phyloP scores from a whole-genome alignment of 2,329 filamentous ascomycete species.

The Ophiostoma quercus region DNA sequence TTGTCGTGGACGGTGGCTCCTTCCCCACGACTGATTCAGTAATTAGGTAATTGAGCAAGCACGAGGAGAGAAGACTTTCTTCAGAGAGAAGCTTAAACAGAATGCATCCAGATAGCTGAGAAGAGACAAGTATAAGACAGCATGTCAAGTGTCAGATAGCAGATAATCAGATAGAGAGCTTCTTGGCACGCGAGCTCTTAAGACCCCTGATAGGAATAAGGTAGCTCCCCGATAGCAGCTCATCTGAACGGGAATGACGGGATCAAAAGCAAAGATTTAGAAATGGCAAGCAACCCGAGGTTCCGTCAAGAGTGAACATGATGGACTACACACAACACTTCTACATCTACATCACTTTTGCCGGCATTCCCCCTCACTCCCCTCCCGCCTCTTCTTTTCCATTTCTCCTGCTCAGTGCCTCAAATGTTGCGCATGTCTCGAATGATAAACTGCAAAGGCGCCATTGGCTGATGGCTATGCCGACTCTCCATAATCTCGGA shows the following conservation, averaged over 20 bases:
- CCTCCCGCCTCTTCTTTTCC: neutral
- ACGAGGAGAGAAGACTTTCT: neutral
- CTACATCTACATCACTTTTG: neutral
- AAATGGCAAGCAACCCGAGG: too few relatives aligned
- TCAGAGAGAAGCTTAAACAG: neutral
- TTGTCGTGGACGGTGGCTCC: neutral
- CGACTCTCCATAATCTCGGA: neutral
- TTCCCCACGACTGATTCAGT: slow-evolving; percentile 2
- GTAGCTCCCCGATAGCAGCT: neutral
- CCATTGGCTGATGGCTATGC: slow-evolving; percentile 22
- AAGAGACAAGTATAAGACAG: neutral
- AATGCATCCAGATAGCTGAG: neutral
- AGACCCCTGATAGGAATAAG: neutral
- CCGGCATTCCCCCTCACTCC: neutral
- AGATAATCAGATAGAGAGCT: neutral
- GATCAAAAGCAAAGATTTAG: neutral
- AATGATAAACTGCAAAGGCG: slow-evolving; percentile 24
- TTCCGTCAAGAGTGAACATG: too few relatives aligned
- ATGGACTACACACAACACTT: too few relatives aligned
- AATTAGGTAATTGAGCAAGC: neutral
- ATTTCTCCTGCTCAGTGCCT: too few relatives aligned
- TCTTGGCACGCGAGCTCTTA: neutral
- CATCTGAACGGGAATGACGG: neutral
- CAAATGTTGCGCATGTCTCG: neutral
- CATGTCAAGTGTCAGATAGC: neutral